Conservation (phyloP, 352 stramenopile species). For the Pythium insidiosum region DNA sequence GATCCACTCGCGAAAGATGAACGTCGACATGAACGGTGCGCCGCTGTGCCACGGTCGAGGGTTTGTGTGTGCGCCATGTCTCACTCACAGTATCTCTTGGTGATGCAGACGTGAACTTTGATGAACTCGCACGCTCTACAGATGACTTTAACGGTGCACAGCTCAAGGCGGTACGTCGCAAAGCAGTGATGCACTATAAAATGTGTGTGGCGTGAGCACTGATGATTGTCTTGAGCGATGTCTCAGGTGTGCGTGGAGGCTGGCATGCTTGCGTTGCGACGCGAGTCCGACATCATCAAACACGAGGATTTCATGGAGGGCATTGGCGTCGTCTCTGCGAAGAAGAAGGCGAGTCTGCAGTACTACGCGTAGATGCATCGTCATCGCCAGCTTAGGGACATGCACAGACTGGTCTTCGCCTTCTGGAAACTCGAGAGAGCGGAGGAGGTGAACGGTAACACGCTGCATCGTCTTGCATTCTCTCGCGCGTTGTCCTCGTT, state of each 20-base stretch:
- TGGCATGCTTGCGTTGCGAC: slow-evolving; percentile 96
- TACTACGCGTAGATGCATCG: slow-evolving; percentile 90
- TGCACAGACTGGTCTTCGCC: no score
- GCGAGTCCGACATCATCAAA: slow-evolving; percentile 93
- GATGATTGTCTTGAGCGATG: no score
- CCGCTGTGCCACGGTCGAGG: no score
- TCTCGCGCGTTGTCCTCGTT: neutral
- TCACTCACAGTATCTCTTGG: neutral
- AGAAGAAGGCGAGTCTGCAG: slow-evolving; percentile 97
- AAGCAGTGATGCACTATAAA: neutral
- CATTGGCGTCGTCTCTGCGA: slow-evolving; percentile 96
- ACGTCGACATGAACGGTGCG: slow-evolving; percentile 86
- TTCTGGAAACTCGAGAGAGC: no score
- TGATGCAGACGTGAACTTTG: slow-evolving; percentile 92
- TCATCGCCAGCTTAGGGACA: neutral
- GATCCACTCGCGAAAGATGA: slow-evolving; percentile 98
- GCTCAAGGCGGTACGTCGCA: slow-evolving; percentile 88
- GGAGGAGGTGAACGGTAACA: neutral
- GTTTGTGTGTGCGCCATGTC: no score
- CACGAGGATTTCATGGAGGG: slow-evolving; percentile 99
- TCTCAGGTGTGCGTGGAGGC: slow-evolving; percentile 96
- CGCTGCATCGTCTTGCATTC: neutral
- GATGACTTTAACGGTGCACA: slow-evolving; percentile 99
- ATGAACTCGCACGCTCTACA: slow-evolving; percentile 95
- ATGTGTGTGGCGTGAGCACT: no score